Percentiles rank a stretch among this genome's conserved stretches.
phyloP scores from a whole-genome alignment of 2,329 filamentous ascomycete genomes.

The Sporothrix sp. region DNA sequence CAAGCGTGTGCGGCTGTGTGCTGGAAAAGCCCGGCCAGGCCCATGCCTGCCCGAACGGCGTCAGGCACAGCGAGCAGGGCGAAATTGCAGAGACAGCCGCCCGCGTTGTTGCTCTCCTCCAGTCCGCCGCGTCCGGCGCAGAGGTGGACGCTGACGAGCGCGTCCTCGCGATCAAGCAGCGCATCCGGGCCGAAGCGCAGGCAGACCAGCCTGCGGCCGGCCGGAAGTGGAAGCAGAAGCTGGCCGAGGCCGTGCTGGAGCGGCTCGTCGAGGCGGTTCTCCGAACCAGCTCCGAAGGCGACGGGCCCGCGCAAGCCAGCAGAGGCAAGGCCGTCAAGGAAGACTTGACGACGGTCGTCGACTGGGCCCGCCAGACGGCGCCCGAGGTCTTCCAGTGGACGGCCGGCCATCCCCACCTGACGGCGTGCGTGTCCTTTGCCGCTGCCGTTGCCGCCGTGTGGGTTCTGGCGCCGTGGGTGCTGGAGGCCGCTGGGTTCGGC shows the following conservation, averaged over 20 bases:
- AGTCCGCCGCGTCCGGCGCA: too few species aligned
- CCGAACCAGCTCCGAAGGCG: not conserved
- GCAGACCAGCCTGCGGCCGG: too few species aligned
- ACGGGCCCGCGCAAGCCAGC: not conserved
- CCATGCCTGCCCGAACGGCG: too few species aligned
- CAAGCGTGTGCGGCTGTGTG: too few species aligned
- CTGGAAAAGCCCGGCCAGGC: too few species aligned
- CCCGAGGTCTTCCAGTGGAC: not conserved
- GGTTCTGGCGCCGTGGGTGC: not conserved
- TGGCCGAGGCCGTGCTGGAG: not conserved
- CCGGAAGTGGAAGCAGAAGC: not conserved
- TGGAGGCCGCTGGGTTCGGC: not conserved
- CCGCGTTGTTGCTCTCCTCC: too few species aligned
- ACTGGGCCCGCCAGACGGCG: not conserved
- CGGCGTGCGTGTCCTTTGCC: not conserved
- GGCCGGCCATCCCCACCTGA: not conserved
- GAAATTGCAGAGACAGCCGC: too few species aligned
- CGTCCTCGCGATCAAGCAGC: too few species aligned
- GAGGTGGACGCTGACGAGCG: too few species aligned
- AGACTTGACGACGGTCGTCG: not conserved
- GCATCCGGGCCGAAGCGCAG: too few species aligned
- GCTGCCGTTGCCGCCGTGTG: not conserved
- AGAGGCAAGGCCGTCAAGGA: too few species aligned
- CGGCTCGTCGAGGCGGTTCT: not conserved
- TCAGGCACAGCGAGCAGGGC: too few species aligned